Evolutionary conservation across 306 rosid species (phyloP).

Genomic region (Quercus rubra): DNA sequence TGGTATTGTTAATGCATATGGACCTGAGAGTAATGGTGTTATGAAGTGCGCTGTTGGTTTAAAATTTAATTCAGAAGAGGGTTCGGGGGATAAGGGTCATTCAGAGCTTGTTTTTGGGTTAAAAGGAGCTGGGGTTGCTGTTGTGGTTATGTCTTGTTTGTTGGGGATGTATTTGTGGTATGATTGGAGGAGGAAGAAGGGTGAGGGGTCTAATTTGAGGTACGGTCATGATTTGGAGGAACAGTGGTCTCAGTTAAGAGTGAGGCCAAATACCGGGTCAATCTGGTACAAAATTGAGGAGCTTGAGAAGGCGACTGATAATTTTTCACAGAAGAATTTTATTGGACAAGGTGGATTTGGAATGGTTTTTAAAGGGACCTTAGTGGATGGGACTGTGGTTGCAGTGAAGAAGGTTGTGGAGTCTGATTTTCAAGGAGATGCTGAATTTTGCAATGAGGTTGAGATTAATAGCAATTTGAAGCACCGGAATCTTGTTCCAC

Average conservation of each 20-base stretch:
- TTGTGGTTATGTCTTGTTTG: slow-evolving; percentile 49
- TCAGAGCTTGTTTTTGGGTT: slow-evolving; percentile 69
- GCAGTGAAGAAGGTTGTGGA: slow-evolving; percentile 79
- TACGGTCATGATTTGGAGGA: slow-evolving; percentile 60
- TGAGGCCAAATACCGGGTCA: slow-evolving; percentile 84
- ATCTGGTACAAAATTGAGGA: slow-evolving; percentile 87
- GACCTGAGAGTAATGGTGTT: slow-evolving; percentile 72
- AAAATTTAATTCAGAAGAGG: slow-evolving; percentile 30
- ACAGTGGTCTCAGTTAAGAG: slow-evolving; percentile 54
- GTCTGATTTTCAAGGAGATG: slow-evolving; percentile 83
- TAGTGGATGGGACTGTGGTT: slow-evolving; percentile 70
- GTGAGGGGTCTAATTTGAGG: slow-evolving; percentile 21
- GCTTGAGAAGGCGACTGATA: slow-evolving; percentile 79
- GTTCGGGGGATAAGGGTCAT: slow-evolving; percentile 26
- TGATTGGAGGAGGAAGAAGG: slow-evolving; percentile 39
- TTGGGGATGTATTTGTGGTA: slow-evolving; percentile 66
- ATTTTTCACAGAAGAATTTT: slow-evolving; percentile 73
- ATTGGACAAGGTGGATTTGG: slow-evolving; percentile 95
- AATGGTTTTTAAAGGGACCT: slow-evolving; percentile 68
- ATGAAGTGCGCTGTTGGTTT: slow-evolving; percentile 54
- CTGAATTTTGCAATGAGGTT: slow-evolving; percentile 89
- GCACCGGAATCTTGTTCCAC: slow-evolving; percentile 86
- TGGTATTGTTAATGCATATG: slow-evolving; percentile 71
- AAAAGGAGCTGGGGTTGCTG: slow-evolving; percentile 68
- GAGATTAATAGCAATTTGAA: slow-evolving; percentile 89